Percentiles rank a stretch among this genome's conserved stretches.
These are phyloP conservation scores for Fraxinus floribunda DNA, from an alignment of 305 asterid species.

Conservation along the genomic window DNA sequence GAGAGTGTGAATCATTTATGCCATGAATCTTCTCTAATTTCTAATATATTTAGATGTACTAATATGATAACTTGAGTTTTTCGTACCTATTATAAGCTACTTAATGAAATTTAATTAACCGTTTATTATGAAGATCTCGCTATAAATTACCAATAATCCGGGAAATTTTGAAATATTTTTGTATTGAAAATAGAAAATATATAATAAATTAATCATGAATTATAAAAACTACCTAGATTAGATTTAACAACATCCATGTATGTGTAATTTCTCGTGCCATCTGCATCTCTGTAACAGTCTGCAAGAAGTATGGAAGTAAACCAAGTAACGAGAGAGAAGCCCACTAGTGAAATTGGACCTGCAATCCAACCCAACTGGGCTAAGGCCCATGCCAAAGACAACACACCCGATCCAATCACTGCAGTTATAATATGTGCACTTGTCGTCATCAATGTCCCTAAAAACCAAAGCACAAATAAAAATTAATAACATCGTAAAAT, in stretches of 20 bases:
- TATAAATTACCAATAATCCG: not conserved
- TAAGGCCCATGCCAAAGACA: conserved; percentile 68
- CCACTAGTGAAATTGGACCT: conserved; percentile 42
- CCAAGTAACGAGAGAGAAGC: conserved; percentile 54
- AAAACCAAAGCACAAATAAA: not conserved
- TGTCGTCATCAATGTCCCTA: conserved; percentile 48
- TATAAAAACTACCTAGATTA: conserved; percentile 36
- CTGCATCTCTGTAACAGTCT: conserved; percentile 46
- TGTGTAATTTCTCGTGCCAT: conserved; percentile 49
- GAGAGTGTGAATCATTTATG: not conserved
- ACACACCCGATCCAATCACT: conserved; percentile 70
- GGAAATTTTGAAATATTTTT: not conserved
- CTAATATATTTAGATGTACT: not conserved
- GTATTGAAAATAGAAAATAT: not conserved
- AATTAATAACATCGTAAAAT: not conserved
- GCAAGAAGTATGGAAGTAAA: conserved; percentile 51
- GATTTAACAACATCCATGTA: conserved; percentile 52
- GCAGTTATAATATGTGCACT: conserved; percentile 66
- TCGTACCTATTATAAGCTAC: not conserved
- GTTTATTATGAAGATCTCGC: not conserved
- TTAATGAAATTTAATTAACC: not conserved
- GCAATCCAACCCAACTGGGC: conserved; percentile 74
- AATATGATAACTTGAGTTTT: not conserved
- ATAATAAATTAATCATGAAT: not conserved
- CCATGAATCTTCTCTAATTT: not conserved